Conservation (phyloP, 169 alveolate genomes). For the Plasmodium vinckei region DNA sequence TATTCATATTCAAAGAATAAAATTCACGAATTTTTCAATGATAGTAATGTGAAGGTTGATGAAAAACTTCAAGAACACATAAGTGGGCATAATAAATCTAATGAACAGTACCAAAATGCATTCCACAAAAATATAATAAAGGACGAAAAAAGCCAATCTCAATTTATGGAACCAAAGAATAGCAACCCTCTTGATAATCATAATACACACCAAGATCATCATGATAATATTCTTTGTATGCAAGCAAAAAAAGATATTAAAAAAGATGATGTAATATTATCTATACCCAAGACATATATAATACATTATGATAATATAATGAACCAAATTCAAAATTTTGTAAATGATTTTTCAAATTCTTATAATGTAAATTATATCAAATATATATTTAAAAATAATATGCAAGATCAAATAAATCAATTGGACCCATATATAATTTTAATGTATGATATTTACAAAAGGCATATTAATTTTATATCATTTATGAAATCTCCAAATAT, state of each 20-base stretch:
- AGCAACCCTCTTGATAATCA: background rate
- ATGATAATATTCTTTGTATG: constrained; percentile 37
- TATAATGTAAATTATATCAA: constrained; percentile 59
- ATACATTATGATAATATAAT: constrained; percentile 41
- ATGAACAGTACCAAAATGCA: background rate
- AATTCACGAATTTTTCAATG: constrained; percentile 28
- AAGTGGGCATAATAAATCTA: background rate
- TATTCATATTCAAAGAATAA: constrained; percentile 53
- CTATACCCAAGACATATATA: constrained; percentile 45
- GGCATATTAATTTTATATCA: constrained; percentile 23
- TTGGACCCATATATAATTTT: constrained; percentile 30
- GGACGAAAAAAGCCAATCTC: background rate
- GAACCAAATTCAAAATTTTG: constrained; percentile 37
- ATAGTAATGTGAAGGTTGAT: constrained; percentile 6
- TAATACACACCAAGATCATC: background rate
- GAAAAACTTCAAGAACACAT: background rate
- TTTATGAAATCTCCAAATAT: constrained; percentile 64
- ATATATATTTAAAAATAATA: constrained; percentile 66
- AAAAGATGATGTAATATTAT: constrained; percentile 23
- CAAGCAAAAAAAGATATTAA: constrained; percentile 33
- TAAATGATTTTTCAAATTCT: constrained; percentile 14
- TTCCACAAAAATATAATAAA: background rate
- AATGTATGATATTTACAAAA: constrained; percentile 59
- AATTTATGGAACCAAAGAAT: background rate
- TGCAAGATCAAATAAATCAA: constrained; percentile 40